Evolutionary conservation across 257 asterid genomes (phyloP).

Genomic region (Ilex aquifolium): DNA sequence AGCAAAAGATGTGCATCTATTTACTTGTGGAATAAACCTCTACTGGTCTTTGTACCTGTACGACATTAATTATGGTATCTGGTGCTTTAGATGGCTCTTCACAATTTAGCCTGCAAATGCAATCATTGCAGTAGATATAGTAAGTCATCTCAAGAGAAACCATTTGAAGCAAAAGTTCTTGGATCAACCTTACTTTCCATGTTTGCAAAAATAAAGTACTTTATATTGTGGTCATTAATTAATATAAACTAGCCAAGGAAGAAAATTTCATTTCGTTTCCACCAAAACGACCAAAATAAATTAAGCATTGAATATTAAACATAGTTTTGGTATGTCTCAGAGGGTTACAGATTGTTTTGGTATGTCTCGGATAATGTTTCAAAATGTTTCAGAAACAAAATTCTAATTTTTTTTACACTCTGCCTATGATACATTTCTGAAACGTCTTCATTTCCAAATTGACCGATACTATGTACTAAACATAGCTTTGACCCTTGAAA

Average conservation of each 20-base stretch:
- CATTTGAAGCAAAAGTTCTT: not conserved
- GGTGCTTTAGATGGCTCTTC: constrained; percentile 35
- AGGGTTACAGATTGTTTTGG: no score
- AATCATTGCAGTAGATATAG: constrained; percentile 7
- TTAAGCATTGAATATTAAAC: no score
- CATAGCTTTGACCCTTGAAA: no score
- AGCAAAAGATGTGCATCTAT: not conserved
- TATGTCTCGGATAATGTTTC: no score
- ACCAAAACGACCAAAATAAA: no score
- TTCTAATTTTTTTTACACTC: no score
- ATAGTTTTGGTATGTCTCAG: no score
- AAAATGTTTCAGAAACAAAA: no score
- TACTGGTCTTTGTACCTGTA: constrained; percentile 35
- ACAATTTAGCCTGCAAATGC: constrained; percentile 48
- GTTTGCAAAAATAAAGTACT: not conserved
- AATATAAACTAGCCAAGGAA: constrained; percentile 10
- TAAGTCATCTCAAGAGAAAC: not conserved
- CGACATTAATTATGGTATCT: not conserved
- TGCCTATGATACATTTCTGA: no score
- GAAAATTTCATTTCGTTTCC: not conserved
- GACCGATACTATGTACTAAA: no score
- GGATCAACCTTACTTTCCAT: constrained; percentile 6
- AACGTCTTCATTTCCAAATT: no score
- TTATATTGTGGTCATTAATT: constrained; percentile 1
- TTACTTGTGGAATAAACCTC: not conserved